These are phyloP conservation scores for Dactylellina cionopaga DNA, from an alignment of 2,329 filamentous ascomycete species.

Conservation along the genomic window DNA sequence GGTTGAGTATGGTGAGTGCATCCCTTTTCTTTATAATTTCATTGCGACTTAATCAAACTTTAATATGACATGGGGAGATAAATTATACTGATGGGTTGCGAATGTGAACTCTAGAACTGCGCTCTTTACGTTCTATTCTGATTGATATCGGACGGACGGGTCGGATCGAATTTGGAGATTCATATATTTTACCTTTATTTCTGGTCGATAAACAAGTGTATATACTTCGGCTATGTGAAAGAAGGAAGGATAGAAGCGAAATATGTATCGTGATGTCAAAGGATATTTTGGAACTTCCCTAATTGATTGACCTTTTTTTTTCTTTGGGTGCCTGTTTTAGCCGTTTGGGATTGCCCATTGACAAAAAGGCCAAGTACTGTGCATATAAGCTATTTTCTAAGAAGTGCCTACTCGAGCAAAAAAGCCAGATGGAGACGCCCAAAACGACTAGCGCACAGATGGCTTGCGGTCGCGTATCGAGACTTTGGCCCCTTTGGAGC, in stretches of 20 bases:
- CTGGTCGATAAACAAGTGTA: too few relatives aligned
- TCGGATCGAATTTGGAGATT: not conserved
- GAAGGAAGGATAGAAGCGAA: not conserved
- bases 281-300: constrained; percentile 1
- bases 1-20: constrained; percentile 76
- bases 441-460: constrained; percentile 7
- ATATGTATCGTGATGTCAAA: constrained; percentile 42
- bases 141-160: constrained; percentile 7
- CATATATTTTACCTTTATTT: not conserved
- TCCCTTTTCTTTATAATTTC: not conserved
- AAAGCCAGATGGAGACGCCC: not conserved
- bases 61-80: not conserved
- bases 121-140: constrained; percentile 40
- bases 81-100: not conserved
- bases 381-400: too few relatives aligned
- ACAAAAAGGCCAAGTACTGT: too few relatives aligned
- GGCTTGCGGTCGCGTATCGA: constrained; percentile 41
- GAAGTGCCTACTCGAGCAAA: not conserved
- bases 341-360: too few relatives aligned
- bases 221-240: not conserved
- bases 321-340: too few relatives aligned
- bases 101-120: constrained; percentile 8
- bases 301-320: too few relatives aligned
- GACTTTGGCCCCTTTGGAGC: constrained; percentile 9
- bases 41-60: not conserved